Percentiles rank a stretch among this genome's conserved stretches.
These are phyloP conservation scores for Penicillium sp. DNA, from an alignment of 2,329 filamentous ascomycete species.

Conservation along the genomic window DNA sequence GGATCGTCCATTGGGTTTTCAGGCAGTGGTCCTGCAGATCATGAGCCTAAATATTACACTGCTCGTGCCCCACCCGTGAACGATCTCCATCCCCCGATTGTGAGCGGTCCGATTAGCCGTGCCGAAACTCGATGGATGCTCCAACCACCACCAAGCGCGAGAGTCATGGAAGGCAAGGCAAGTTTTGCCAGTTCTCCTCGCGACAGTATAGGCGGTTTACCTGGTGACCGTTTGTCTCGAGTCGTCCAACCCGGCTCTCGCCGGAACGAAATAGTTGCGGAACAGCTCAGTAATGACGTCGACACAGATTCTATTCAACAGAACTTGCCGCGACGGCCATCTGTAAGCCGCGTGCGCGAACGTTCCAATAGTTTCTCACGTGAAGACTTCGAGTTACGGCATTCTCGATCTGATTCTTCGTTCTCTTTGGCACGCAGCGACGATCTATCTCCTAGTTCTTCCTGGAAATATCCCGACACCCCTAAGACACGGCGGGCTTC, in stretches of 20 bases:
- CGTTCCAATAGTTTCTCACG: conserved; percentile 9
- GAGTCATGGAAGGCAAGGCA: conserved; percentile 85
- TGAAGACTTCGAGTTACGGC: conserved; percentile 17
- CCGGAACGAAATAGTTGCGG: not conserved
- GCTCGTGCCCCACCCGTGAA: conserved; percentile 72
- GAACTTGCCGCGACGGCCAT: conserved; percentile 17
- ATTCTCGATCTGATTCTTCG: conserved; percentile 35
- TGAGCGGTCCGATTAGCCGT: conserved; percentile 68
- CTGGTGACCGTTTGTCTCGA: conserved; percentile 11
- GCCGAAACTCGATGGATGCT: conserved; percentile 87
- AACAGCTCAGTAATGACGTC: conserved; percentile 9
- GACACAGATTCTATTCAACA: conserved; percentile 12
- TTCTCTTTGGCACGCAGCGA: conserved; percentile 30
- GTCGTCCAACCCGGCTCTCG: not conserved
- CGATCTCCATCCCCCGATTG: conserved; percentile 80
- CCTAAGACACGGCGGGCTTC: conserved; percentile 38
- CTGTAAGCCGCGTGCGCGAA: conserved; percentile 12
- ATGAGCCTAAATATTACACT: conserved; percentile 58
- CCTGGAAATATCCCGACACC: conserved; percentile 36
- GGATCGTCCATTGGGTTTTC: conserved; percentile 56
- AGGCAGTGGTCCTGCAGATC: conserved; percentile 38
- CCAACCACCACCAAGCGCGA: conserved; percentile 84
- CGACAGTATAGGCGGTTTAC: conserved; percentile 16
- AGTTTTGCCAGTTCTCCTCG: conserved; percentile 25
- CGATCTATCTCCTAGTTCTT: conserved; percentile 25